Conservation (phyloP, 495 filamentous ascomycete species). For the Letharia columbiana region DNA sequence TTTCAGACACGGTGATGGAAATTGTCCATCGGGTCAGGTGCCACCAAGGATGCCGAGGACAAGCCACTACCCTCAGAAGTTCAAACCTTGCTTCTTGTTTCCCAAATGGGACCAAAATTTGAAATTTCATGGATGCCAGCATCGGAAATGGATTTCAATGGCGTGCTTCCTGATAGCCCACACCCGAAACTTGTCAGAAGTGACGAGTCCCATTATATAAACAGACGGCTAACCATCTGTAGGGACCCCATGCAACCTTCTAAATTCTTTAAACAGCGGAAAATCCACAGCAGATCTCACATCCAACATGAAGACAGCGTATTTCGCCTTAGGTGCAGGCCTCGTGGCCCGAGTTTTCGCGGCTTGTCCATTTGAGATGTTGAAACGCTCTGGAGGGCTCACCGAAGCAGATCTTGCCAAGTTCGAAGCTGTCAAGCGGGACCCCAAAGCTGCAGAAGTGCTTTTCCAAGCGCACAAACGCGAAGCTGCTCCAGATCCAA, state of each 20-base stretch:
- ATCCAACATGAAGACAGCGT: background rate
- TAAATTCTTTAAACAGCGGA: background rate
- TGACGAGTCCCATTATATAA: background rate
- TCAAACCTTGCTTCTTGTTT: too few relatives aligned
- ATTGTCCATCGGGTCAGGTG: too few relatives aligned
- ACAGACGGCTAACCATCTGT: background rate
- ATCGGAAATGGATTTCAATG: too few relatives aligned
- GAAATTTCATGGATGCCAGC: too few relatives aligned
- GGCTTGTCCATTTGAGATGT: slow-evolving; percentile 4
- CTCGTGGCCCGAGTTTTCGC: background rate
- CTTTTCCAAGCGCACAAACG: slow-evolving; percentile 12
- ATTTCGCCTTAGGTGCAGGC: background rate
- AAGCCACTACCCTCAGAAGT: too few relatives aligned
- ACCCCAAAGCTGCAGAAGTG: slow-evolving; percentile 2
- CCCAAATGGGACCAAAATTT: too few relatives aligned
- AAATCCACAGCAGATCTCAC: background rate
- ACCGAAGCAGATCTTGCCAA: slow-evolving; percentile 9
- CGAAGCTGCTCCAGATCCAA: background rate
- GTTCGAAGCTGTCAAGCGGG: slow-evolving; percentile 2
- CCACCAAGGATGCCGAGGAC: too few relatives aligned
- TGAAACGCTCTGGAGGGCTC: slow-evolving; percentile 4
- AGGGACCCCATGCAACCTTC: background rate
- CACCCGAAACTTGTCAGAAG: too few relatives aligned
- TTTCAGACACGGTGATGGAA: too few relatives aligned
- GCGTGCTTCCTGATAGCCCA: too few relatives aligned